Base-by-base conservation (phyloP, 768 basidiomycete genomes). In the Xerocomus potaroensis region DNA sequence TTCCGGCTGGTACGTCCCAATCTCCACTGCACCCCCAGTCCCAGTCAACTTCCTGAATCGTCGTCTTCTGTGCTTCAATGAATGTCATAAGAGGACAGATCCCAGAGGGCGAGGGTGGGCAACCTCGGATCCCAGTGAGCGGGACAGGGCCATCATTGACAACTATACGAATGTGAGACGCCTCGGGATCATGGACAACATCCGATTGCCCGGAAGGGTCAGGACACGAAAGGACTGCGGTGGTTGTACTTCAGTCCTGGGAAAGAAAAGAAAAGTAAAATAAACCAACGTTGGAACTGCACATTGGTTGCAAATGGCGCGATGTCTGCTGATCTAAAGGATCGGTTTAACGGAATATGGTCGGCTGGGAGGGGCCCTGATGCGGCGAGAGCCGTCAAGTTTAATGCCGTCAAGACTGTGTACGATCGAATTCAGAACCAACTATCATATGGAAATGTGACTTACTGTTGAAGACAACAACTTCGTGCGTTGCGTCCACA, bases 401-500 rank as follows among this genome's bases (percentile, higher is more conserved):
- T 93, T 34, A 96, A 74, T 9, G 91, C 91, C 5, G 91, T 89
- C 27, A 95, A 73, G 29, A 91, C 87, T 87, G 46, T 24, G 8
- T 8, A 21, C 21, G 10, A 11, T 8, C 11, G 8, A 9, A 10
- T 22, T 44, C n/a, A 30, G 35, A 29, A 35, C 11, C n/a, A 30
- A 4, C 14, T 8, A 8, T 30, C 14, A 16, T 11, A 42, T 4
- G 2, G 43, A 21, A 7, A 40, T 10, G 45, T 2, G 29, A 67
- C 78, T 16, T 50, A 87, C 87, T 78, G 57, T 91, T 86, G n/a
- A 91, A 68, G 0, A 93, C 81, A 31, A 93, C 87, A n/a, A 91
- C 88, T 57, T 95, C 92, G 47, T 94, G 93, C 2, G 87, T 89
- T 6, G 89, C 89, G 60, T 95, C 92, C 7, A 91, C 90, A 48